These are phyloP conservation scores for Boletellus ananas DNA, from an alignment of 768 basidiomycete genomes.

Conservation along the genomic window DNA sequence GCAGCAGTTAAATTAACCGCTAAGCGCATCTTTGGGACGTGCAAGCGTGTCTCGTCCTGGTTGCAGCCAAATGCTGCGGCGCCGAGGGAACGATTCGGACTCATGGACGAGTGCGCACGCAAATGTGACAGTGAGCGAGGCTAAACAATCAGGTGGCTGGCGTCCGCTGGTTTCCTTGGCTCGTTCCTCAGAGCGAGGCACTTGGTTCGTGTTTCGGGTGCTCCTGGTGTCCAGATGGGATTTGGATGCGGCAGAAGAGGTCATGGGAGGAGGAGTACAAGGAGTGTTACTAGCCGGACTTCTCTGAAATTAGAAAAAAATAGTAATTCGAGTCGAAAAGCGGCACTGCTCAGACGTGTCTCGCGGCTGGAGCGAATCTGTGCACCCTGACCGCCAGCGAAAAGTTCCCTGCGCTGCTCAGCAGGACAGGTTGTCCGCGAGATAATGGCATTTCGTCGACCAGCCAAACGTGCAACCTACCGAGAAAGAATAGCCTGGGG, in stretches of 20 bases:
- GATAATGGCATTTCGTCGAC: background rate
- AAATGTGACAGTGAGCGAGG: conserved; percentile 9
- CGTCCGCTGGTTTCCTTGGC: conserved; percentile 1
- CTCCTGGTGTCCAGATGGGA: conserved; percentile 8
- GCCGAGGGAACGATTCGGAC: conserved; percentile 4
- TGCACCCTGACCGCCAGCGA: background rate
- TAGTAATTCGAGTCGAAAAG: conserved; percentile 31
- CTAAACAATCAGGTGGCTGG: background rate
- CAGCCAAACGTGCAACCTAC: background rate
- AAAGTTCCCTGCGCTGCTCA: background rate
- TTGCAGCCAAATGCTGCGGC: background rate
- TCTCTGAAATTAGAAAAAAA: conserved; percentile 27
- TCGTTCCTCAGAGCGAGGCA: conserved; percentile 4
- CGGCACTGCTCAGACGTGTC: conserved; percentile 6
- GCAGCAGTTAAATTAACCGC: conserved; percentile 23
- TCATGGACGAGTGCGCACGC: background rate
- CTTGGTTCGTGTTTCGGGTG: background rate
- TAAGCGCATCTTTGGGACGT: conserved; percentile 7
- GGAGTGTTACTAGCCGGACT: conserved; percentile 27
- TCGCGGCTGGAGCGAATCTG: conserved; percentile 7
- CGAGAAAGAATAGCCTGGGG: background rate
- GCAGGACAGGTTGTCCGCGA: background rate
- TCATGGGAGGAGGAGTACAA: conserved; percentile 28
- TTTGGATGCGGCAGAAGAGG: conserved; percentile 7
- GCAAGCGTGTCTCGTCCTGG: conserved; percentile 1